Conservation (phyloP, 495 filamentous ascomycete genomes). For the Trichoderma parareesei region DNA sequence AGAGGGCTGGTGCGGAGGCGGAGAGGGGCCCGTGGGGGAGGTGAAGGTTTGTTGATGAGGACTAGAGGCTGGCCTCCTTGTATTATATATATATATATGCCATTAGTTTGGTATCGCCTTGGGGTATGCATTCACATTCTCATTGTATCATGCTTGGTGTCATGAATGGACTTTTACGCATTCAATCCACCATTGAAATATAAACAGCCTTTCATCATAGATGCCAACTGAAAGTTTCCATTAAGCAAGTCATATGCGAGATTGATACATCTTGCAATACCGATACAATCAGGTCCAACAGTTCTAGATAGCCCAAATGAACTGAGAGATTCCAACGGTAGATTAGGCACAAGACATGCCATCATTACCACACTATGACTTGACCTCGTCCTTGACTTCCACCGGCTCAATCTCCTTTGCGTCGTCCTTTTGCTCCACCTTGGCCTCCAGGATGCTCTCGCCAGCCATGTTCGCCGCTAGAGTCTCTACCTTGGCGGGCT, state of each 20-base stretch:
- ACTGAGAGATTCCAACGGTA: neutral
- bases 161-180: too few relatives aligned
- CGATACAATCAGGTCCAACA: too few relatives aligned
- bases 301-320: neutral
- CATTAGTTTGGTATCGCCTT: too few relatives aligned
- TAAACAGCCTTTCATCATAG: neutral
- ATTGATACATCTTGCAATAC: too few relatives aligned
- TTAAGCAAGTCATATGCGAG: neutral
- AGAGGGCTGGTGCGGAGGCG: conserved; percentile 26
- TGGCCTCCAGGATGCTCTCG: conserved; percentile 39
- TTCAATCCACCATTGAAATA: too few relatives aligned
- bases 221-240: neutral
- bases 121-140: too few relatives aligned
- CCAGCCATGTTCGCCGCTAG: conserved; percentile 50
- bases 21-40: conserved; percentile 10
- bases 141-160: too few relatives aligned
- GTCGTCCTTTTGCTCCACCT: conserved; percentile 27
- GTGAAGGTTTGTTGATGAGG: too few relatives aligned
- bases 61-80: neutral
- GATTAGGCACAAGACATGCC: neutral
- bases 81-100: neutral
- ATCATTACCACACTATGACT: conserved; percentile 3
- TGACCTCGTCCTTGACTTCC: conserved; percentile 22
- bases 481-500: conserved; percentile 22
- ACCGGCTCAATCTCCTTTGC: conserved; percentile 27